phyloP scores from a whole-genome alignment of 208 protist species.

The Acanthamoeba triangularis region DNA sequence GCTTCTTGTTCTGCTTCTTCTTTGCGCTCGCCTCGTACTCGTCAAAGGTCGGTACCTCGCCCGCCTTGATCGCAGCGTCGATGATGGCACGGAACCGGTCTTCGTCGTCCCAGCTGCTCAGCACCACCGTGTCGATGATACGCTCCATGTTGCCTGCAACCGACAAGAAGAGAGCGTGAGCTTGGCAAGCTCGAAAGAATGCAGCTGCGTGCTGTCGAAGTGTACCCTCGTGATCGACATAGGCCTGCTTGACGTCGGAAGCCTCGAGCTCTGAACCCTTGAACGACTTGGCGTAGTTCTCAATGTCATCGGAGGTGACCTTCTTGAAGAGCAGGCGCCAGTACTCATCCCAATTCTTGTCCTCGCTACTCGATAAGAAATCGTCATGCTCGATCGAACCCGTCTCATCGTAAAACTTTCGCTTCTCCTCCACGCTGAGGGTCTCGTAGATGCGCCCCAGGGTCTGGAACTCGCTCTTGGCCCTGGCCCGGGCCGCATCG shows the following conservation, averaged over 20 bases:
- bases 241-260: constrained; percentile 47
- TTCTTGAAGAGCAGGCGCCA: constrained; percentile 70
- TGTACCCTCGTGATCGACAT: constrained; percentile 37
- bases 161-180: neutral
- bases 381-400: constrained; percentile 48
- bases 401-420: constrained; percentile 57
- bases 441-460: constrained; percentile 67
- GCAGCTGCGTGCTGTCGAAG: too few species aligned
- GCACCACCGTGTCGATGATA: constrained; percentile 48
- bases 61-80: neutral
- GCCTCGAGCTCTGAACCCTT: constrained; percentile 33
- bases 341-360: constrained; percentile 65
- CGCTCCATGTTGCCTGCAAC: constrained; percentile 46
- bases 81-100: constrained; percentile 53
- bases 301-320: constrained; percentile 55
- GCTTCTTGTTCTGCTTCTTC: constrained; percentile 5
- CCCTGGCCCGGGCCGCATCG: neutral
- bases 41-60: neutral
- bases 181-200: neutral
- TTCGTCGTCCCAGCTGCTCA: constrained; percentile 72
- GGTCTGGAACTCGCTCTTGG: constrained; percentile 63
- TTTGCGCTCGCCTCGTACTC: neutral
- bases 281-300: constrained; percentile 55
- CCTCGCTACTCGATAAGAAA: constrained; percentile 4
- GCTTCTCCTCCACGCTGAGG: constrained; percentile 37